Conservation (phyloP, 371 early-diverging fungal genomes). For the Mucor lusitanicus region DNA sequence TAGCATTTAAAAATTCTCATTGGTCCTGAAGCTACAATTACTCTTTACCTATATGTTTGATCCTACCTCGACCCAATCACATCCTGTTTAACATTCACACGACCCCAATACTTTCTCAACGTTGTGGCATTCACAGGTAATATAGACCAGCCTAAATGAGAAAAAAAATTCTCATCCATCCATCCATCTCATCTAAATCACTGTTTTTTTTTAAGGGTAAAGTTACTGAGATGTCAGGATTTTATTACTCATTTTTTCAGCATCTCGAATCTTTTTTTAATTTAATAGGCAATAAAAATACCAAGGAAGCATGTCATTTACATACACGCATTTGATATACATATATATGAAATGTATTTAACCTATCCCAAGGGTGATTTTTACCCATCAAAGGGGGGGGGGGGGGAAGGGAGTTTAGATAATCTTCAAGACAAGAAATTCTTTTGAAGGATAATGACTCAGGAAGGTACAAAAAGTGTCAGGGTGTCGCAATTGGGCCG, state of each 20-base stretch:
- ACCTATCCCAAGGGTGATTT: neutral
- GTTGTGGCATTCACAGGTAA: neutral
- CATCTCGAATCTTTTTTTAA: neutral
- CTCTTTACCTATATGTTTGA: neutral
- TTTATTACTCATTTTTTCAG: neutral
- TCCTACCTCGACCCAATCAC: neutral
- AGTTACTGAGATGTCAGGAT: neutral
- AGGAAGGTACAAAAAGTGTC: constrained; percentile 3
- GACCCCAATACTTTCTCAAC: constrained; percentile 4
- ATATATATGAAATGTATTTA: neutral
- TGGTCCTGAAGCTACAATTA: neutral
- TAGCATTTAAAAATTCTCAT: neutral
- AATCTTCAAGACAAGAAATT: neutral
- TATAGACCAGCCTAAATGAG: neutral
- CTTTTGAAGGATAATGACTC: constrained; percentile 1
- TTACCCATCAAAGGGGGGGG: neutral
- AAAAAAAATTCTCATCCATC: neutral
- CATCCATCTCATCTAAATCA: constrained; percentile 2
- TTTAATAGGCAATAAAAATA: neutral
- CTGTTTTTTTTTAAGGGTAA: neutral
- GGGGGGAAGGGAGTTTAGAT: neutral
- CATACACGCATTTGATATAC: neutral
- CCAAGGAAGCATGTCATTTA: neutral
- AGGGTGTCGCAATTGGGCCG: neutral
- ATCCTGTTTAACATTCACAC: constrained; percentile 3